A percentile compares a stretch with the other conserved stretches of the same genome.
These are phyloP conservation scores for Taphrina communis DNA, from an alignment of 1,139 yeast genomes.

Conservation along the genomic window DNA sequence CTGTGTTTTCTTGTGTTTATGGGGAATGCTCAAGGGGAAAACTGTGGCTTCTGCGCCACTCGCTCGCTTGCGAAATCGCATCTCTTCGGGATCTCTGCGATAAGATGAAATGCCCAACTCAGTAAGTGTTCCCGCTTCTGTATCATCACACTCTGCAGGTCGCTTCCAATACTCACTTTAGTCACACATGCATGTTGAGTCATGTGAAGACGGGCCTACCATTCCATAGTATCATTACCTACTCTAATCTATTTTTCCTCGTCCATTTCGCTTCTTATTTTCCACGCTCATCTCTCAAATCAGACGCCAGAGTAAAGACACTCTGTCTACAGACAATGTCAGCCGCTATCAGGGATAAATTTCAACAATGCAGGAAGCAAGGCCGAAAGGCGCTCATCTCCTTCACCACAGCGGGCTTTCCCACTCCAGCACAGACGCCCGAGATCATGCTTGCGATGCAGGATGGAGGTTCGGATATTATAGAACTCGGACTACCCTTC, in stretches of 20 bases:
- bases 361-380: conserved; percentile 47
- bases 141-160: not conserved
- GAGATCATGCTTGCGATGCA: conserved; percentile 87
- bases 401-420: conserved; percentile 93
- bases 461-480: conserved; percentile 92
- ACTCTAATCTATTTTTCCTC: not conserved
- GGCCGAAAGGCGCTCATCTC: conserved; percentile 88
- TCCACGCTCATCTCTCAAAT: not conserved
- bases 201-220: not conserved
- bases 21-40: conserved; percentile 20
- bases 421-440: conserved; percentile 82
- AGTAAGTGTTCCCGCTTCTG: not conserved
- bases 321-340: conserved; percentile 45
- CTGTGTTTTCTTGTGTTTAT: not conserved
- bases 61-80: not conserved
- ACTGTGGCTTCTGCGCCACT: not conserved
- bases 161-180: too few species aligned
- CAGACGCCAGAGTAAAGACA: not conserved
- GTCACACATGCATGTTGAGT: not conserved
- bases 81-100: not conserved
- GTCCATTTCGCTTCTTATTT: not conserved
- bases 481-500: conserved; percentile 94
- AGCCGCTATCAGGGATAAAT: conserved; percentile 47
- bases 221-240: not conserved
- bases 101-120: not conserved